A percentile compares a stretch with the other conserved stretches of the same genome.
Conservation (phyloP, 177 flowering plant species). For the Vitis hybrid region DNA sequence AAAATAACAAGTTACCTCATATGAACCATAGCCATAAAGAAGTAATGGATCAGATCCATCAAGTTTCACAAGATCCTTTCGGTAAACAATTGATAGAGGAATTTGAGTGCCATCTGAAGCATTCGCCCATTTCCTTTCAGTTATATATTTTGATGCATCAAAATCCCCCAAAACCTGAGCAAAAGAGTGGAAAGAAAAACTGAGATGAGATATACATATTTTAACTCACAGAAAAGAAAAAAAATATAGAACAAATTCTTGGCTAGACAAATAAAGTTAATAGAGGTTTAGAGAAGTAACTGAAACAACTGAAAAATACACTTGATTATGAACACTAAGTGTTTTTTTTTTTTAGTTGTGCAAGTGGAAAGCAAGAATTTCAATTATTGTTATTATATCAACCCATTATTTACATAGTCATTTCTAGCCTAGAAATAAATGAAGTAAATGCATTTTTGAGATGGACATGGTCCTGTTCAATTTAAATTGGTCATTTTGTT, state of each 20-base stretch:
- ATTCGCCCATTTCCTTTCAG: constrained; percentile 85
- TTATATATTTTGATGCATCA: constrained; percentile 68
- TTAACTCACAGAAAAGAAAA: no score
- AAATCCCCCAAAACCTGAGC: constrained; percentile 86
- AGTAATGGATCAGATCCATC: constrained; percentile 83
- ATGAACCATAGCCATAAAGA: constrained; percentile 95
- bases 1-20: constrained; percentile 47
- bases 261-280: not conserved
- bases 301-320: not conserved
- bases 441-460: no score
- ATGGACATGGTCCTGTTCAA: no score
- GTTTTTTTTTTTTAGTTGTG: no score
- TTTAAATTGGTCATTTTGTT: no score
- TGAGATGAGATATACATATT: not conserved
- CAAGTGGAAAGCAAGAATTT: not conserved
- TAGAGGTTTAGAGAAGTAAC: not conserved
- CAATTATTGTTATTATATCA: not conserved
- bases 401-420: not conserved
- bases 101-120: constrained; percentile 78
- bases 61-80: constrained; percentile 67
- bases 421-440: not conserved
- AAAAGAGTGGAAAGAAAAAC: not conserved
- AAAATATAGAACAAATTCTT: not conserved
- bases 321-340: not conserved
- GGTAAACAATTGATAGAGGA: constrained; percentile 76